These are phyloP conservation scores for Lachancea meyersii DNA, from an alignment of 805 yeast genomes.

Conservation along the genomic window DNA sequence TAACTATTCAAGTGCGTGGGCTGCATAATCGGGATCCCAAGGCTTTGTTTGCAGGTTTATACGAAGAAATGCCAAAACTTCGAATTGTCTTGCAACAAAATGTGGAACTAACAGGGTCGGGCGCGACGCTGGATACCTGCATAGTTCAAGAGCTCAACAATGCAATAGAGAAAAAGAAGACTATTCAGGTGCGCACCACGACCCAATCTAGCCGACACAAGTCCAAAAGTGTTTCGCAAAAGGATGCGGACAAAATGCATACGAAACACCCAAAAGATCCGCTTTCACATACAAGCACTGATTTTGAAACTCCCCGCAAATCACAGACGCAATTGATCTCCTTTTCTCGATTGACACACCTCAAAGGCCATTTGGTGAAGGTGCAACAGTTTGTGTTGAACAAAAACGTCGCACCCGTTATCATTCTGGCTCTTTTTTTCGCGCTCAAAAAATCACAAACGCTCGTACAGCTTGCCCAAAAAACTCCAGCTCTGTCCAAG, in stretches of 20 bases:
- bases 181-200: neutral
- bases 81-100: neutral
- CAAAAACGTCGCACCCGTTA: conserved; percentile 1
- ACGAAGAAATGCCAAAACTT: conserved; percentile 13
- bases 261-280: neutral
- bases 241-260: neutral
- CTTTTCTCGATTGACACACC: neutral
- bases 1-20: conserved; percentile 14
- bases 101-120: too few relatives aligned
- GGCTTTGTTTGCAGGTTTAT: conserved; percentile 15
- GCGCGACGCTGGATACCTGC: neutral
- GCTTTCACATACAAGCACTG: neutral
- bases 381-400: neutral
- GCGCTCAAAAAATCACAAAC: neutral
- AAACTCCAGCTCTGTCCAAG: neutral
- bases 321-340: neutral
- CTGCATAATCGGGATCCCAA: conserved; percentile 10
- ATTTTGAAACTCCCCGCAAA: too few relatives aligned
- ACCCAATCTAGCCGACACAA: neutral
- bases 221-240: neutral
- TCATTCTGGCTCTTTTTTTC: neutral
- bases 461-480: neutral
- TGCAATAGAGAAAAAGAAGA: neutral
- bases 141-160: neutral
- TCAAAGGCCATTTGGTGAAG: neutral